Evolutionary conservation across 1,284 basidiomycete genomes (phyloP).

Genomic region (Ustanciosporium gigantosporum): DNA sequence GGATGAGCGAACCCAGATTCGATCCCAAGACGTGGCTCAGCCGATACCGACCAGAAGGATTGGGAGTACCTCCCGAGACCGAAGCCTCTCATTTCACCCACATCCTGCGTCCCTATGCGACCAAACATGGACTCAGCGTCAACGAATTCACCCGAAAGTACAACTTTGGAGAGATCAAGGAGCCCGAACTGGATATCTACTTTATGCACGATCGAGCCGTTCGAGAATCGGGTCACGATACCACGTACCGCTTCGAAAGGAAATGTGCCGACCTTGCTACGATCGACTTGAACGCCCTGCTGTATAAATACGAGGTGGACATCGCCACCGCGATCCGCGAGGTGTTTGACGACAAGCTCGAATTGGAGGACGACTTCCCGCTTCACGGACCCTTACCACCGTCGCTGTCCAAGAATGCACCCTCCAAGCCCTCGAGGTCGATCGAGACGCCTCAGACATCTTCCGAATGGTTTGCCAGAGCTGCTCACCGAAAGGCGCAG

Average conservation of each 20-base stretch:
- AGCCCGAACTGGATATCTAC: constrained; percentile 92
- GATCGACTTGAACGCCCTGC: constrained; percentile 85
- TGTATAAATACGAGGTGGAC: constrained; percentile 69
- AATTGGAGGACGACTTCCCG: constrained; percentile 84
- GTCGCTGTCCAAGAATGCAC: constrained; percentile 26
- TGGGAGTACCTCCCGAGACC: constrained; percentile 96
- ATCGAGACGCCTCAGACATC: constrained; percentile 62
- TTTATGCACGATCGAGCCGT: constrained; percentile 95
- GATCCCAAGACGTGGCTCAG: constrained; percentile 91
- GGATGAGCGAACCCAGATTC: constrained; percentile 89
- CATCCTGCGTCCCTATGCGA: constrained; percentile 90
- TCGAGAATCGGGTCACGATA: constrained; percentile 83
- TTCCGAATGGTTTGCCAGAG: constrained; percentile 57
- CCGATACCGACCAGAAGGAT: constrained; percentile 88
- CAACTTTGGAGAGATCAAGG: constrained; percentile 79
- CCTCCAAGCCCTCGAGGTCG: constrained; percentile 68
- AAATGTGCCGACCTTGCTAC: constrained; percentile 89
- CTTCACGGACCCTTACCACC: constrained; percentile 44
- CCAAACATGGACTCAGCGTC: constrained; percentile 89
- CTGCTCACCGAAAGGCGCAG: constrained; percentile 64
- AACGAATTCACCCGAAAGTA: constrained; percentile 97
- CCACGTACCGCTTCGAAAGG: constrained; percentile 94
- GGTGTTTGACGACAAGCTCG: constrained; percentile 87
- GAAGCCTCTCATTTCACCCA: constrained; percentile 98
- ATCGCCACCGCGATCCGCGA: constrained; percentile 75